These are phyloP conservation scores for Leptodermis oblonga DNA, from an alignment of 257 asterid genomes.

Conservation along the genomic window DNA sequence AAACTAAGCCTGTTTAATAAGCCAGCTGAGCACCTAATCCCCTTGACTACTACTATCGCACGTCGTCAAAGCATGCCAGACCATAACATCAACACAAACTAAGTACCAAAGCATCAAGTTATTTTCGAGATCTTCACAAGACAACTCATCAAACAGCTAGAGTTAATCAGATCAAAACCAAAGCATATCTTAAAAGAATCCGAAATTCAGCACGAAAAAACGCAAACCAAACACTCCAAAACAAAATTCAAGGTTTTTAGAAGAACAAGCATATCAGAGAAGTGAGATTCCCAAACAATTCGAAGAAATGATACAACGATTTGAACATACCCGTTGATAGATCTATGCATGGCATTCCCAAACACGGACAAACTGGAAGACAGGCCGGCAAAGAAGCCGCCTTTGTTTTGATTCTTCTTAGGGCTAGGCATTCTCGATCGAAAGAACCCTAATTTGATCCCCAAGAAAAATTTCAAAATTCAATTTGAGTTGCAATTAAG, in stretches of 20 bases:
- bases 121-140: neutral
- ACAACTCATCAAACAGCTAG: neutral
- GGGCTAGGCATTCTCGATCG: constrained; percentile 31
- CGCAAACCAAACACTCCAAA: too few relatives aligned
- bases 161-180: neutral
- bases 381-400: constrained; percentile 56
- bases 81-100: neutral
- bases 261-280: neutral
- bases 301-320: too few relatives aligned
- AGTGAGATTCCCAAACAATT: neutral
- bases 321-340: constrained; percentile 46
- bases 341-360: constrained; percentile 51
- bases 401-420: constrained; percentile 29
- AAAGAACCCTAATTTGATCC: constrained; percentile 6
- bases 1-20: neutral
- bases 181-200: too few relatives aligned
- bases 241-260: neutral
- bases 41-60: neutral
- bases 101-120: neutral
- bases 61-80: neutral
- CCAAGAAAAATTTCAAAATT: neutral
- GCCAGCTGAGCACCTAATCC: neutral
- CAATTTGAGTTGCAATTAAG: neutral
- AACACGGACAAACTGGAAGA: constrained; percentile 44
- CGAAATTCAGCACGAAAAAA: too few relatives aligned